These are phyloP conservation scores for Ceratobasidium papillatum DNA, from an alignment of 1,284 basidiomycete species.

Conservation along the genomic window DNA sequence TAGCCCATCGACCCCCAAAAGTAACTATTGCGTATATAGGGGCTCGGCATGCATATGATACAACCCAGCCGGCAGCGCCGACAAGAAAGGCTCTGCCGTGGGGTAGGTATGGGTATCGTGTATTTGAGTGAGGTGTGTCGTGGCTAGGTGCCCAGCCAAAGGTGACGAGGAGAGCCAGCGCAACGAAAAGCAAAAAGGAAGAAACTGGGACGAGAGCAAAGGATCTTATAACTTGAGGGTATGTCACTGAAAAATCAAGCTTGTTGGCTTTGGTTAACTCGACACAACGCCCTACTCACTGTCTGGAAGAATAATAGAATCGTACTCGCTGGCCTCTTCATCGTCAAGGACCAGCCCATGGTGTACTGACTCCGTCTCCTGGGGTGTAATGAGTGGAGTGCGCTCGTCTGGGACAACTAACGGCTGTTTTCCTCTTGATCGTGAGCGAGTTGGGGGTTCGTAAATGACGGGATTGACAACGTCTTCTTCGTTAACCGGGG, in stretches of 20 bases:
- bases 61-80: constrained; percentile 45
- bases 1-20: constrained; percentile 54
- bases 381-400: constrained; percentile 13
- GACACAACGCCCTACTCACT: not conserved
- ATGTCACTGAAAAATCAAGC: constrained; percentile 10
- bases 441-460: not conserved
- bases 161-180: constrained; percentile 13
- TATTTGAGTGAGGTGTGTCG: constrained; percentile 12
- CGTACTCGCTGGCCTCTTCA: constrained; percentile 21
- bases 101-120: constrained; percentile 35
- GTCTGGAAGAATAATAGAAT: constrained; percentile 30
- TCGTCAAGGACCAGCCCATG: constrained; percentile 14
- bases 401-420: constrained; percentile 9
- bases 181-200: constrained; percentile 15
- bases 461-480: not conserved
- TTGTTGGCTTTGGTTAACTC: not conserved
- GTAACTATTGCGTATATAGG: constrained; percentile 53
- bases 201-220: constrained; percentile 28
- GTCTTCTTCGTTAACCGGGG: constrained; percentile 35
- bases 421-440: constrained; percentile 13
- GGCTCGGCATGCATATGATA: constrained; percentile 43
- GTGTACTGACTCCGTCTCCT: constrained; percentile 5
- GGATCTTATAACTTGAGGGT: constrained; percentile 32
- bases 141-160: constrained; percentile 30
- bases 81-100: constrained; percentile 43